Base-by-base conservation (phyloP, 164 flowering plant genomes). In the Amborella trichopoda region DNA sequence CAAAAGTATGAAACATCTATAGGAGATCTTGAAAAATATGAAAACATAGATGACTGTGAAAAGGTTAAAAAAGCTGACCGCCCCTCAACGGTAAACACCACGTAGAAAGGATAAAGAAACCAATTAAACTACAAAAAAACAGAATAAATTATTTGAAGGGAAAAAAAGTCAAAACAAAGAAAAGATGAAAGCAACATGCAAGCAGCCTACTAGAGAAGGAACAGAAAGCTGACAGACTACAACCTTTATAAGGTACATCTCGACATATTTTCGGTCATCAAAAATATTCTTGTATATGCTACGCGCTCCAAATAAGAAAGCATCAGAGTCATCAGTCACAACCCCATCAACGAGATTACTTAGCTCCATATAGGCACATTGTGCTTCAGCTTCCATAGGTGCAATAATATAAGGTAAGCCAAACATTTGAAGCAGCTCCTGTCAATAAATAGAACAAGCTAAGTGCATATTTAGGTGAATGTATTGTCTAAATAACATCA, bases 361-460 rank as follows among this genome's bases (percentile, higher is more conserved):
- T 32, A 69, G 65, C 65, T 91, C 98, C 95, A 91, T 66, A 53
- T 61, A 77, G 41, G 98, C 98, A 58, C 98, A 91, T 43, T 91
- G 98, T 46, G 96, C 96, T 80, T 91, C 98, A 50, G 98, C 98
- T 68, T 91, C 98, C 94, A 81, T 87, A 12, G 98, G 98, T 40
- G 98, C 90, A 65, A 91, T 91, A 23, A 87, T 87, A 64, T 80
- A 91, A 11, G 98, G 98, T 51, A 87, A 64, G 26, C 98, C 98
- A 71, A 91, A 91, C 87, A 87, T 83, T 68, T 91, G 96, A 53
- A 91, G 76, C 52, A 91, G 66, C 59, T 91, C 98, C 98, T 91
- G 41, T 19, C 6, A 16, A 55, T 18, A 17, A 49, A 54, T 41
- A 23, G 23, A 27, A 12, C 38, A 58, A 34, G 12, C 14, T 14